Evolutionary conservation across 2,329 filamentous ascomycete genomes (phyloP).

Genomic region (Phialophora tarda): DNA sequence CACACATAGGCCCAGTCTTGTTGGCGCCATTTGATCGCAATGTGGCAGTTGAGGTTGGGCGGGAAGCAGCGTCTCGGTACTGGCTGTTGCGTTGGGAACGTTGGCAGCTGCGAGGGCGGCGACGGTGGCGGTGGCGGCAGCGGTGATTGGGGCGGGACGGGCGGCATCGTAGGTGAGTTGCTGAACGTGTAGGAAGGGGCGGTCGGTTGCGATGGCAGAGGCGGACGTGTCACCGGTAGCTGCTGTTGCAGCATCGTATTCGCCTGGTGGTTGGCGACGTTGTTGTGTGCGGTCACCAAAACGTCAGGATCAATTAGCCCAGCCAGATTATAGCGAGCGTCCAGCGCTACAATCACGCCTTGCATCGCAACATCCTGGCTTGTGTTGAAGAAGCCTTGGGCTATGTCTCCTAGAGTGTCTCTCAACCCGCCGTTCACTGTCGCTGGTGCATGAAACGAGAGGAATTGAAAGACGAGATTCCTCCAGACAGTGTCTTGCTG

Average conservation of each 20-base stretch:
- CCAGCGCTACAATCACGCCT: background rate
- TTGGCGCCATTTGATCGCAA: background rate
- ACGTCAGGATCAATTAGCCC: background rate
- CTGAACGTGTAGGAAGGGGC: background rate
- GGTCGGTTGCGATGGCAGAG: background rate
- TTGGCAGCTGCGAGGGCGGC: background rate
- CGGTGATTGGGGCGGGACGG: background rate
- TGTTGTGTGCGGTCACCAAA: background rate
- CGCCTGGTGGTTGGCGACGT: background rate
- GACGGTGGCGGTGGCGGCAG: background rate
- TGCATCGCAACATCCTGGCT: background rate
- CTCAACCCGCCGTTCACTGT: background rate
- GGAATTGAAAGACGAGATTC: background rate
- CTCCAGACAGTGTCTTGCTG: background rate
- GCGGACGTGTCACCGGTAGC: background rate
- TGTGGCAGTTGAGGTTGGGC: background rate
- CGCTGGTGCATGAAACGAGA: background rate
- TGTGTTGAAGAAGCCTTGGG: background rate
- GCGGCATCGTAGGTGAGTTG: background rate
- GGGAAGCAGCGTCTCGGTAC: background rate
- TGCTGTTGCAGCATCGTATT: background rate
- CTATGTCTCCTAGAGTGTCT: background rate
- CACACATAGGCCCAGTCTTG: constrained; percentile 5
- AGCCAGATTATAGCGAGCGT: background rate
- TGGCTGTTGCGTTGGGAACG: background rate